These are phyloP conservation scores for Vanrija sp. DNA, from an alignment of 1,284 basidiomycete species.

Conservation along the genomic window DNA sequence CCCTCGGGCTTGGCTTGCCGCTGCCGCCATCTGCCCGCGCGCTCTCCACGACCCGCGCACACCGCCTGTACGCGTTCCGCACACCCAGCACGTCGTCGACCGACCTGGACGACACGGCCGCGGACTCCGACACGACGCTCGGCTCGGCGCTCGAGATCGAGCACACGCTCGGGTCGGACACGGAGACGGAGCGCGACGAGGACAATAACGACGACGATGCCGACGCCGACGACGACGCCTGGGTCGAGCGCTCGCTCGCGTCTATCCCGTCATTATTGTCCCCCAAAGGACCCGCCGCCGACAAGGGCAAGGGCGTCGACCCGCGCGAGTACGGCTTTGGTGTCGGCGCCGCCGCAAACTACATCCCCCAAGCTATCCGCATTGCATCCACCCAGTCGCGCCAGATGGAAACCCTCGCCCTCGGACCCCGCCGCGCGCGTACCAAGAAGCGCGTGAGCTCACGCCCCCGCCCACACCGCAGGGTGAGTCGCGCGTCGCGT, in stretches of 20 bases:
- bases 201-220: neutral
- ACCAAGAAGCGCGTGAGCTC: neutral
- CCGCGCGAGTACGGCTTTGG: neutral
- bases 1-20: constrained; percentile 20
- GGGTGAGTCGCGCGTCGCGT: neutral
- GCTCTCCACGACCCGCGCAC: constrained; percentile 24
- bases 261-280: neutral
- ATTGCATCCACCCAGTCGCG: neutral
- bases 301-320: constrained; percentile 11
- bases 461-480: neutral
- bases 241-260: constrained; percentile 3
- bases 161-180: neutral
- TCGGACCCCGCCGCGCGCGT: neutral
- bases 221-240: neutral
- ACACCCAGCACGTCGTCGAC: neutral
- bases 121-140: constrained; percentile 4
- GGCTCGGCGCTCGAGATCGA: constrained; percentile 2
- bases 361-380: neutral
- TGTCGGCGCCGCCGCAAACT: neutral
- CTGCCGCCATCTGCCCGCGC: constrained; percentile 8
- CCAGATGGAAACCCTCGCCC: too few species aligned
- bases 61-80: constrained; percentile 13
- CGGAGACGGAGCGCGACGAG: constrained; percentile 3
- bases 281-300: neutral
- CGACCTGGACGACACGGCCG: constrained; percentile 15